phyloP scores from a whole-genome alignment of 106 monocot species.

The Platanthera zijinensis region DNA sequence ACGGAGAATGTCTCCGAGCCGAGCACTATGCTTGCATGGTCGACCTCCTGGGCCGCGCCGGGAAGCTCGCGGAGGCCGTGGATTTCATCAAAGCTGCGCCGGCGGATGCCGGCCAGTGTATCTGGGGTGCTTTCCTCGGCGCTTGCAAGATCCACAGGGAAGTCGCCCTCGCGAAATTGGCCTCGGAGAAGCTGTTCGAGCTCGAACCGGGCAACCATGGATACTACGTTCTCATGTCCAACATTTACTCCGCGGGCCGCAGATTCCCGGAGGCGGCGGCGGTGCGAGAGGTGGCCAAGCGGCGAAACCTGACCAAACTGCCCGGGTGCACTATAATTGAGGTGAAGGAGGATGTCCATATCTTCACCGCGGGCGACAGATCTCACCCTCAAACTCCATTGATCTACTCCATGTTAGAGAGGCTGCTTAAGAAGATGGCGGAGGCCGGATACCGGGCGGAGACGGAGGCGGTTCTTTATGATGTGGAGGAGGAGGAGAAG shows the following conservation, averaged over 20 bases:
- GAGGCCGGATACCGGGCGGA: constrained; percentile 61
- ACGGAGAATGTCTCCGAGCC: constrained; percentile 27
- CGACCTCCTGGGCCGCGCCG: constrained; percentile 75
- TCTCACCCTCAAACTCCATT: constrained; percentile 36
- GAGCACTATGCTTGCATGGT: constrained; percentile 85
- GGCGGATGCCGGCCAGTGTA: constrained; percentile 32
- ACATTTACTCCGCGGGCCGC: constrained; percentile 51
- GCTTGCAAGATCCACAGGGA: constrained; percentile 78
- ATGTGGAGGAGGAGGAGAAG: constrained; percentile 90
- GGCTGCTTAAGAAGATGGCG: constrained; percentile 31
- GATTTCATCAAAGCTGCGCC: constrained; percentile 45
- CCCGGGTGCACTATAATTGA: constrained; percentile 83
- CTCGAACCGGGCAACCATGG: constrained; percentile 58
- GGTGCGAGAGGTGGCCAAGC: constrained; percentile 46
- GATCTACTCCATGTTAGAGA: constrained; percentile 56
- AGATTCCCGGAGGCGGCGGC: constrained; percentile 51
- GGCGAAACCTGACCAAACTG: constrained; percentile 30
- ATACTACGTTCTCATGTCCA: constrained; percentile 72
- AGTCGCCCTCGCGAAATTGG: constrained; percentile 33
- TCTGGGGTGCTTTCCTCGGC: constrained; percentile 74
- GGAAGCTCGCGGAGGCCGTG: constrained; percentile 41
- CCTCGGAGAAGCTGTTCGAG: constrained; percentile 52
- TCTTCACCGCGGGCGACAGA: constrained; percentile 56
- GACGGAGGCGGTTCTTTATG: constrained; percentile 47
- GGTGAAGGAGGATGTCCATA: constrained; percentile 34